phyloP scores from a whole-genome alignment of 495 filamentous ascomycete genomes.

The Aspergillus haitiensis region DNA sequence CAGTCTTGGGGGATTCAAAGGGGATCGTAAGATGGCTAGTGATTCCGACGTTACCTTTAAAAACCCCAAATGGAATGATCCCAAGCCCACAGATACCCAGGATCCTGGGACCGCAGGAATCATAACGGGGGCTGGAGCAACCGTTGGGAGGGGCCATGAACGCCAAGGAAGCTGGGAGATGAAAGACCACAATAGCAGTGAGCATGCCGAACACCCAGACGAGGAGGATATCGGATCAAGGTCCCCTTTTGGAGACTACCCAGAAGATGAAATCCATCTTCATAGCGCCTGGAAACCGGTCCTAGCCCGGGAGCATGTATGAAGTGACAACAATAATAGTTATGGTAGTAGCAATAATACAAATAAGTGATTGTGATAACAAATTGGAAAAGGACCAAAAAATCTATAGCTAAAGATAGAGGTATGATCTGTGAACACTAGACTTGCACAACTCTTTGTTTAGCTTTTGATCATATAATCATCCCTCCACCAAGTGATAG shows the following conservation, averaged over 20 bases:
- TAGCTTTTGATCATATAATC: neutral
- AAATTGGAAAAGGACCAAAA: neutral
- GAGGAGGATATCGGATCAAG: constrained; percentile 8
- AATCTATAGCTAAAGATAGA: neutral
- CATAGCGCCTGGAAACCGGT: constrained; percentile 34
- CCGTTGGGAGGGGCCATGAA: constrained; percentile 42
- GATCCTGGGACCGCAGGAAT: constrained; percentile 15
- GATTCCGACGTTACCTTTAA: constrained; percentile 49
- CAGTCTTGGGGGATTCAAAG: constrained; percentile 49
- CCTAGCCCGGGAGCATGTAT: constrained; percentile 39
- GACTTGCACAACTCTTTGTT: neutral
- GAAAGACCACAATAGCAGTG: constrained; percentile 31
- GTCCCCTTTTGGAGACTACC: constrained; percentile 25
- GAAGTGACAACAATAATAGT: constrained; percentile 9
- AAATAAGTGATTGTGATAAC: no score
- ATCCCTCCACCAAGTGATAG: no score
- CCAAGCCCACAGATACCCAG: constrained; percentile 24
- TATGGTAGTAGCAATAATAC: neutral
- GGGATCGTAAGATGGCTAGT: constrained; percentile 48
- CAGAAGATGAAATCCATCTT: constrained; percentile 34
- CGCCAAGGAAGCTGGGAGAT: constrained; percentile 56
- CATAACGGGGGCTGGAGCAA: constrained; percentile 25
- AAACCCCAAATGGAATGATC: constrained; percentile 29
- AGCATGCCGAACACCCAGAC: constrained; percentile 1
- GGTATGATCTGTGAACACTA: neutral